Percentiles rank a stretch among this genome's conserved stretches.
Evolutionary conservation across 129 eudicot species (phyloP).

Genomic region (Apium graveolens): DNA sequence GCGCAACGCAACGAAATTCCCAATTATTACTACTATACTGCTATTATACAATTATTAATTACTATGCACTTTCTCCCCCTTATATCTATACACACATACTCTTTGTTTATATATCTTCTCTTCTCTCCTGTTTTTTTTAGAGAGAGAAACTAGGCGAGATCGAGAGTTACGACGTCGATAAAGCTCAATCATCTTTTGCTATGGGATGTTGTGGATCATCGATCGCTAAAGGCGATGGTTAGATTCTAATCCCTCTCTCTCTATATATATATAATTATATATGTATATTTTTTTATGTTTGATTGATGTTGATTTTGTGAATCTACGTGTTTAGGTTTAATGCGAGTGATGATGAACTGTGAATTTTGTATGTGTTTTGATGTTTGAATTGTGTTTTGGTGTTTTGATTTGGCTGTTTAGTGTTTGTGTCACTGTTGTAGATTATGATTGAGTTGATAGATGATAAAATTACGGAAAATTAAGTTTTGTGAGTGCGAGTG

Average conservation of each 20-base stretch:
- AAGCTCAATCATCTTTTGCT: not conserved
- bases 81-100: not conserved
- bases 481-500: not conserved
- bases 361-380: not conserved
- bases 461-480: not conserved
- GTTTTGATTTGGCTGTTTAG: not conserved
- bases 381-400: not conserved
- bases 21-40: not conserved
- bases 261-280: not conserved
- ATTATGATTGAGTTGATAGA: not conserved
- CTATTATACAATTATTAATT: too few relatives aligned
- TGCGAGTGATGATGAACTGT: not conserved
- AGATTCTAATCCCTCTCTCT: not conserved
- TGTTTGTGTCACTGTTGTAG: not conserved
- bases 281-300: not conserved
- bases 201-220: slow-evolving; percentile 23
- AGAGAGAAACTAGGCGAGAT: not conserved
- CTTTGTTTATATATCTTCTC: not conserved
- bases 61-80: not conserved
- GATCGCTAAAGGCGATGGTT: slow-evolving; percentile 20
- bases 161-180: not conserved
- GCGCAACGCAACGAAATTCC: not conserved
- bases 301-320: not conserved
- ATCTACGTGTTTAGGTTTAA: not conserved
- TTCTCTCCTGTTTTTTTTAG: not conserved